Base-by-base conservation (phyloP, 2,329 filamentous ascomycete species). In the Hypocreales sp. region DNA sequence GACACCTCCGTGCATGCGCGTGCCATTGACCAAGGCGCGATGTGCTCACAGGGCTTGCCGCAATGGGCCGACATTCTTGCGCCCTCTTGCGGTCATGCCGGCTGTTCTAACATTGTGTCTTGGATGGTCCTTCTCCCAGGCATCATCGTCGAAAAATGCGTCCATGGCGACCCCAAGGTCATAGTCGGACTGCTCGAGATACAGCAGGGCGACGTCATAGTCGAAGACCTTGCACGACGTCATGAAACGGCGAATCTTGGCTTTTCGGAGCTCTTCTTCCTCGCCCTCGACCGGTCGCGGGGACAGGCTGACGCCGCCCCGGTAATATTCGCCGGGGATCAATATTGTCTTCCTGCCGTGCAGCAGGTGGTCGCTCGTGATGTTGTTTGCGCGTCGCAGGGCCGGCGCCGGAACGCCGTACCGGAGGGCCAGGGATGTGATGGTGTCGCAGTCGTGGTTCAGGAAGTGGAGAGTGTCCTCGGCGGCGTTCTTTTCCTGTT, bases 401-500 rank as follows among this genome's bases (percentile, higher is more conserved):
- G 61, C 67, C 7, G 61, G 42, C 12, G 68, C 58, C 2, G 80
- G 76, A 1, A 87, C 72, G 25, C 61, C 60, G 44, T 90, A 90
- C 15, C 71, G 66, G 6, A 90, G 58, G 1, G 78, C 76, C 11
- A 90, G 55, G 2, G 76, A 79, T 13, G 59, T 40, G 37, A 87
- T 55, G 8, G 65, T 74, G 45, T 90, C 81, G 34, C 65, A 60
- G n/a, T 58, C 53, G 31, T 79, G 74, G 40, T 79, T 61, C 26
- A 90, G 58, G 49, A 83, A 83, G 48, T 90, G 81, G 10, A 86
- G 55, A 3, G 72, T 71, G 47, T 84, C 78, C 31, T 69, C 61
- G n/a, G 59, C 55, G 4, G 49, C 43, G 7, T 34, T 35, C 35
- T 59, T 58, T n/a, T n/a, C n/a, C n/a, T n/a, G n/a, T 24, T 50